Base-by-base conservation (phyloP, 306 rosid genomes). In the Albizia julibrissin region DNA sequence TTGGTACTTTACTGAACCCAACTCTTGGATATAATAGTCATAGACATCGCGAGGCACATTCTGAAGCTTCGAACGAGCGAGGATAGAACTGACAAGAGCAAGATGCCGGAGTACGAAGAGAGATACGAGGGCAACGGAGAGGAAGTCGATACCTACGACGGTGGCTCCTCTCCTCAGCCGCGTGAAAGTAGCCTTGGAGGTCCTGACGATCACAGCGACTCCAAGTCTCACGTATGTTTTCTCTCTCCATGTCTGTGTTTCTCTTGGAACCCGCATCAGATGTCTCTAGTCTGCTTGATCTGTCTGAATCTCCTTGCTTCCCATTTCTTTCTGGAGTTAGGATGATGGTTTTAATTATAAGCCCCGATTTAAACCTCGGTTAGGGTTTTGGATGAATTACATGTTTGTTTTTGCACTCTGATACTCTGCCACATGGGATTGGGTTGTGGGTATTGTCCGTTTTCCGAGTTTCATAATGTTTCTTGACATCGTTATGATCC, bases 91-190 rank as follows among this genome's bases (percentile, higher is more conserved):
- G 56, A 37, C 29, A 27, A 58, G 40, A 69, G n/a, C 50, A 62
- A 80, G 37, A 95, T 95, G 99, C 79, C 92, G 11, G 99, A 95
- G 33, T 90, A 88, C 94, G 93, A 90, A 42, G 97, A 85, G 59
- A 87, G 92, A 83, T 92, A 89, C 88, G 94, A 91, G 79, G 92
- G 87, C 1, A 90, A 93, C 80, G 94, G 93, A 40, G 94, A 87
- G 46, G 91, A 86, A 33, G 83, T 75, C 15, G 92, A 88, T n/a
- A 78, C 73, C 75, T 83, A 84, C 66, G 91, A 74, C 34, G 84
- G 85, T n/a, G 94, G 79, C 66, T 80, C 84, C 67, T 91, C 98
- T 81, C 98, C 99, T 19, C 94, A 69, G 29, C 89, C 86, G 31
- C 91, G 80, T 1, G 90, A 86, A 31, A 37, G 82, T 21, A 80